Base-by-base conservation (phyloP, 1,139 yeast genomes). In the Candida labiduridarum region DNA sequence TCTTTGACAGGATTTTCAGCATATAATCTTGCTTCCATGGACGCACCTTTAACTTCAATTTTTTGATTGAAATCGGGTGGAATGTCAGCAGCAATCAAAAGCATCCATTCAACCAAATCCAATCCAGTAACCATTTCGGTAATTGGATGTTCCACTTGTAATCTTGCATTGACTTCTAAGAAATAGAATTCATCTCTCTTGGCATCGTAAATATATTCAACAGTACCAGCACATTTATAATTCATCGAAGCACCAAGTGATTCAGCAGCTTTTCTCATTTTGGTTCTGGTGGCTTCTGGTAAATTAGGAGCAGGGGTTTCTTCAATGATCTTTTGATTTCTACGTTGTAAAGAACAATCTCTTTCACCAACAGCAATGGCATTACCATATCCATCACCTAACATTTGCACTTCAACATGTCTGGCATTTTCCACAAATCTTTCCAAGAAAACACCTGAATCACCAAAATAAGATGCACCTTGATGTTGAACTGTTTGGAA, bases 281-380 rank as follows among this genome's bases (percentile, higher is more conserved):
- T 79, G 44, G 69, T 69, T 61, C 97, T 80, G 2, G 97, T 90
- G 4, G 79, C 68, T 53, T 84, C 90, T 8, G 97, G 96, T 57
- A 94, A 79, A 61, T 88, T 86, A 47, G 98, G 98, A 50, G 98
- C 98, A 10, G 99, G 99, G 0, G 98, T 92, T 70, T 94, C 98
- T 72, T 94, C 99, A 53, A 94, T 89, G 58, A 94, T 78, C 73
- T 94, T 94, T 70, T 94, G 99, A 71, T 92, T 91, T 74, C 98
- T 87, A 71, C 99, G 87, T 72, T 94, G 99, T 61, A 94, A 78
- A 19, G 98, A 92, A 70, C 99, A 94, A 70, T 94, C 99, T 74
- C 99, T 84, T 73, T 94, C 99, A 49, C 98, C 98, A 47, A 94
- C 69, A 1, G 98, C 96, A 65, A 91, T 84, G 8, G 97, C 97